Evolutionary conservation across 495 filamentous ascomycete genomes (phyloP).

Genomic region (Penicillium cosmopolitanum): DNA sequence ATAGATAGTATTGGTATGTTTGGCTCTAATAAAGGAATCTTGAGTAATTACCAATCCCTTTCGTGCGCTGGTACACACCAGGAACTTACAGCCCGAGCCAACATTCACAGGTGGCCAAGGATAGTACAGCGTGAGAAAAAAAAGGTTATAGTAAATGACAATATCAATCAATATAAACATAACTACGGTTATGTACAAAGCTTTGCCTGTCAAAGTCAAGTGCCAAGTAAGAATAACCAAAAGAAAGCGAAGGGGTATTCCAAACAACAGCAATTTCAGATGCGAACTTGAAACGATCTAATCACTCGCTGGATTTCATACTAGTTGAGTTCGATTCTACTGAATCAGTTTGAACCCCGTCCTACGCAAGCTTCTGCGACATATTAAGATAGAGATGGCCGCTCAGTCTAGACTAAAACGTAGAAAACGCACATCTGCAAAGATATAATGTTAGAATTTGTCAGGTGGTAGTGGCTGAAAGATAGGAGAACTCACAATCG

Average conservation of each 20-base stretch:
- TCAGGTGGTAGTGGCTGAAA: background rate
- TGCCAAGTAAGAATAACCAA: background rate
- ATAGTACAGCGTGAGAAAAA: too few species aligned
- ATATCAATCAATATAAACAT: too few species aligned
- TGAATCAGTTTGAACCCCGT: background rate
- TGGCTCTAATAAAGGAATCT: too few species aligned
- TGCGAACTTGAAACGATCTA: background rate
- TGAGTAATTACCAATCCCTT: too few species aligned
- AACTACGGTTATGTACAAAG: background rate
- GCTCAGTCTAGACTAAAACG: conserved; percentile 48
- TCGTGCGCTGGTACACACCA: too few species aligned
- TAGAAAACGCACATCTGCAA: conserved; percentile 60
- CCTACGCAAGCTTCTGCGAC: background rate
- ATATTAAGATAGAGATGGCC: background rate
- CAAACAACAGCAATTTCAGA: background rate
- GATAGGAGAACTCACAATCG: conserved; percentile 64
- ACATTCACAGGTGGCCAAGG: too few species aligned
- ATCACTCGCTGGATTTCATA: background rate
- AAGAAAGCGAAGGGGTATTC: background rate
- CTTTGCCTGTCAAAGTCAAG: background rate
- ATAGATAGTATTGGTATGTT: too few species aligned
- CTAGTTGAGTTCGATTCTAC: background rate
- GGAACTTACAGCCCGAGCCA: too few species aligned
- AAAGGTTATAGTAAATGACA: background rate
- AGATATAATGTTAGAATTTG: conserved; percentile 11